Conservation (phyloP, 2,329 filamentous ascomycete species). For the Lizonia empirigonia region DNA sequence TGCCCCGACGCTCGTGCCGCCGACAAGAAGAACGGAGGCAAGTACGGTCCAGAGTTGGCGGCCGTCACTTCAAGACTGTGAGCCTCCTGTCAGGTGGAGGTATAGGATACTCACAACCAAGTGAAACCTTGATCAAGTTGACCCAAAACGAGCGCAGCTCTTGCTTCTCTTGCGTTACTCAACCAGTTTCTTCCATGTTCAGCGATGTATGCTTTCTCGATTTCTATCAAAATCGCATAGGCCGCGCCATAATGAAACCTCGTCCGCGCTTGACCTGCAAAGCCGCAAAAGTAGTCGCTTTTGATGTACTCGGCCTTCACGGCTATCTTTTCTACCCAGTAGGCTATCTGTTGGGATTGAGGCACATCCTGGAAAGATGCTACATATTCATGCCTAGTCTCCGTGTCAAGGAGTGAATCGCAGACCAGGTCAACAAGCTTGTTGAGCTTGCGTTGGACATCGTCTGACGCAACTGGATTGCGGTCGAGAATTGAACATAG, state of each 20-base stretch:
- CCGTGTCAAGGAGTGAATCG: constrained; percentile 32
- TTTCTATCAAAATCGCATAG: constrained; percentile 49
- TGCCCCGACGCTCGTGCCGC: constrained; percentile 41
- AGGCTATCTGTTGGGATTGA: constrained; percentile 24
- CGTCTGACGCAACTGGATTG: constrained; percentile 49
- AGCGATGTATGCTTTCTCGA: constrained; percentile 47
- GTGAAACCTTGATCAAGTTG: constrained; percentile 38
- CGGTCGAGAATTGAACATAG: constrained; percentile 52
- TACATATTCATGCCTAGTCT: constrained; percentile 29
- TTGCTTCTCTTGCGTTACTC: constrained; percentile 9
- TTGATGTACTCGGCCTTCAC: constrained; percentile 24
- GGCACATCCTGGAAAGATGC: constrained; percentile 29
- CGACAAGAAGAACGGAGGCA: constrained; percentile 42
- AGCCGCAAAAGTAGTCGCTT: constrained; percentile 45
- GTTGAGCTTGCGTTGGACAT: constrained; percentile 47
- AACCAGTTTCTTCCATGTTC: constrained; percentile 45
- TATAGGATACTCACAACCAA: constrained; percentile 34
- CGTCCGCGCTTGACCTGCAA: constrained; percentile 37
- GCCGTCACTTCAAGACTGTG: constrained; percentile 27
- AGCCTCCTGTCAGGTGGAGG: neutral
- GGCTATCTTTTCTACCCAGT: constrained; percentile 33
- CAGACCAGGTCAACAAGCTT: constrained; percentile 43
- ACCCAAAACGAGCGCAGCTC: constrained; percentile 43
- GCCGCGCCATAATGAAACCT: constrained; percentile 48
- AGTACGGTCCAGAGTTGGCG: constrained; percentile 50